phyloP scores from a whole-genome alignment of 2,329 filamentous ascomycete genomes.

The Fusarium luffae region DNA sequence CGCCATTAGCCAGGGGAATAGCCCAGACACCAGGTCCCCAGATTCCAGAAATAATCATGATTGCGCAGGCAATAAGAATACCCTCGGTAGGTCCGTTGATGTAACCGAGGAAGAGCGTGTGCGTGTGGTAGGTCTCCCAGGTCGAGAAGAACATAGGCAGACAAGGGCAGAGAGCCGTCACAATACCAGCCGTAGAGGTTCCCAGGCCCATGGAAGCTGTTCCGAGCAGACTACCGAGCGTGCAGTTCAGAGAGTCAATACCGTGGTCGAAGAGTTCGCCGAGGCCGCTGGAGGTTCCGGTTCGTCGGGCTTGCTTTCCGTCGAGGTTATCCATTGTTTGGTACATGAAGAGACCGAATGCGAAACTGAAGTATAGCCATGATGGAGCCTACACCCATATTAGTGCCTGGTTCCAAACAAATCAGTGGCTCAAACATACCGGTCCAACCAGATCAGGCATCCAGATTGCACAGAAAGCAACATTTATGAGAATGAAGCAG shows the following conservation, averaged over 20 bases:
- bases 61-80: constrained; percentile 83
- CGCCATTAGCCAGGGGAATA: constrained; percentile 74
- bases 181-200: constrained; percentile 83
- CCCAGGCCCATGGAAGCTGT: constrained; percentile 94
- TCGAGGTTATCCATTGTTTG: constrained; percentile 99
- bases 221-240: constrained; percentile 88
- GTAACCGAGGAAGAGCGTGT: constrained; percentile 94
- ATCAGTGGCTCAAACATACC: constrained; percentile 63
- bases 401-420: constrained; percentile 4
- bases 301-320: constrained; percentile 95
- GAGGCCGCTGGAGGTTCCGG: constrained; percentile 91
- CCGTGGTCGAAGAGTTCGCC: constrained; percentile 99
- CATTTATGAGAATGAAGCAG: constrained; percentile 90
- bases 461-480: constrained; percentile 77
- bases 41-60: constrained; percentile 89
- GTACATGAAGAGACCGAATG: constrained; percentile 96
- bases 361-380: constrained; percentile 97
- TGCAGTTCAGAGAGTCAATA: constrained; percentile 98
- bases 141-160: constrained; percentile 99
- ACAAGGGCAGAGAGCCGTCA: constrained; percentile 90
- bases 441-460: constrained; percentile 93
- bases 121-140: constrained; percentile 99
- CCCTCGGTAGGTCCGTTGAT: constrained; percentile 98
- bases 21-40: constrained; percentile 92
- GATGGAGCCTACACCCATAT: constrained; percentile 71